Percentiles rank a stretch among this genome's conserved stretches.
Evolutionary conservation across 768 basidiomycete genomes (phyloP).

Genomic region (Pholiota conissans): DNA sequence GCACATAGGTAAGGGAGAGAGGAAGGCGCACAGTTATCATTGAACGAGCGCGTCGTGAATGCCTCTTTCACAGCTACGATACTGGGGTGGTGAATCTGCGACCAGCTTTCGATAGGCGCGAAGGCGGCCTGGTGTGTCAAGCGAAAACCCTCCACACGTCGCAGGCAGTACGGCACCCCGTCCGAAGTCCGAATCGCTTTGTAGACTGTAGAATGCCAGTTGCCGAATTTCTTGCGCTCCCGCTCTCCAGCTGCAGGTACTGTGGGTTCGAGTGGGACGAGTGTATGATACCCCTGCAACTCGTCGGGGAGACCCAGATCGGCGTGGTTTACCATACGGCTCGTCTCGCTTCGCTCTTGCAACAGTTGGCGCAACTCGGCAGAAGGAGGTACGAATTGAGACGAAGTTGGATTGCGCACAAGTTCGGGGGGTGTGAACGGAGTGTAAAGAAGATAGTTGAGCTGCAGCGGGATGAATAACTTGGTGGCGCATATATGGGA

Average conservation of each 20-base stretch:
- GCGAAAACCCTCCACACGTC: conserved; percentile 89
- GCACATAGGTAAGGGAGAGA: background rate
- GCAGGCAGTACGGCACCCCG: conserved; percentile 73
- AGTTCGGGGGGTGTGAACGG: conserved; percentile 59
- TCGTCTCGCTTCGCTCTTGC: conserved; percentile 63
- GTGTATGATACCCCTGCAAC: conserved; percentile 86
- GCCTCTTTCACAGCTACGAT: conserved; percentile 86
- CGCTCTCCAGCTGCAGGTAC: conserved; percentile 42
- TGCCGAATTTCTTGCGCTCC: conserved; percentile 78
- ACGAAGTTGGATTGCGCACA: conserved; percentile 40
- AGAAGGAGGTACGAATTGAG: conserved; percentile 70
- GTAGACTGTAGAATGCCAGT: conserved; percentile 84
- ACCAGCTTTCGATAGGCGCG: conserved; percentile 82
- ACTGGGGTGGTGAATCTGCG: conserved; percentile 78
- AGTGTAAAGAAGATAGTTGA: conserved; percentile 93
- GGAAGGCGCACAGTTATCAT: conserved; percentile 76
- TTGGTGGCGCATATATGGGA: background rate
- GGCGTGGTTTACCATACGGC: conserved; percentile 47
- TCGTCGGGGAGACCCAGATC: conserved; percentile 78
- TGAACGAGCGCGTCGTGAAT: conserved; percentile 92
- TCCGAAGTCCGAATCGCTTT: conserved; percentile 77
- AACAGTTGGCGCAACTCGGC: conserved; percentile 42
- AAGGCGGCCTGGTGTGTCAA: conserved; percentile 83
- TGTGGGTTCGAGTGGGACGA: conserved; percentile 73
- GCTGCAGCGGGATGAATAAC: conserved; percentile 40